Percentiles rank a stretch among this genome's conserved stretches.
Conservation (phyloP, 2,329 filamentous ascomycete genomes). For the Venturia pyrina region DNA sequence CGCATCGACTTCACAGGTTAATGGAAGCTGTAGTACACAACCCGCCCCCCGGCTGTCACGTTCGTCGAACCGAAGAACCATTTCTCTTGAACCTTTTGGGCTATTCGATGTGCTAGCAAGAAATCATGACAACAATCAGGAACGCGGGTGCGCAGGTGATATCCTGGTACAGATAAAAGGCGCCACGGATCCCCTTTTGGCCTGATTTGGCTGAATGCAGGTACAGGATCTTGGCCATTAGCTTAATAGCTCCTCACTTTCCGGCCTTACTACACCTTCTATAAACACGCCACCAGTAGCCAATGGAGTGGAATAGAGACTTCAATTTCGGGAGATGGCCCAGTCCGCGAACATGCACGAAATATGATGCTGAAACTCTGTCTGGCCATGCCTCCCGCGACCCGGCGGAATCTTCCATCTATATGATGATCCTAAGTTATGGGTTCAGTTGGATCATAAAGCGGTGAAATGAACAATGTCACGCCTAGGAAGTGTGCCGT, state of each 20-base stretch:
- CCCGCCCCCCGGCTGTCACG: not conserved
- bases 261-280: not conserved
- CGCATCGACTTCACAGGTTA: not conserved
- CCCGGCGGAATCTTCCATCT: not conserved
- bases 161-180: not conserved
- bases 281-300: not conserved
- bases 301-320: not conserved
- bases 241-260: not conserved
- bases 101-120: not conserved
- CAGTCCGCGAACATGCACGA: not conserved
- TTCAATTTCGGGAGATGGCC: not conserved
- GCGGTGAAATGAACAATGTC: too few species aligned
- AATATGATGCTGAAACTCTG: not conserved
- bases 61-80: not conserved
- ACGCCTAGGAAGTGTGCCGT: too few species aligned
- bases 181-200: not conserved
- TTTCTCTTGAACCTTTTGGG: not conserved
- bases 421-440: not conserved
- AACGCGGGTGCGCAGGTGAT: too few species aligned
- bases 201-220: not conserved
- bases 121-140: not conserved
- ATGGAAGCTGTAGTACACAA: not conserved
- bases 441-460: not conserved
- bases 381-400: not conserved
- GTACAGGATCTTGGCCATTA: not conserved